Evolutionary conservation across 2,329 filamentous ascomycete genomes (phyloP), one percentile per base, ranked within the genome.

Genomic region (Pyrenochaeta sp.): DNA sequence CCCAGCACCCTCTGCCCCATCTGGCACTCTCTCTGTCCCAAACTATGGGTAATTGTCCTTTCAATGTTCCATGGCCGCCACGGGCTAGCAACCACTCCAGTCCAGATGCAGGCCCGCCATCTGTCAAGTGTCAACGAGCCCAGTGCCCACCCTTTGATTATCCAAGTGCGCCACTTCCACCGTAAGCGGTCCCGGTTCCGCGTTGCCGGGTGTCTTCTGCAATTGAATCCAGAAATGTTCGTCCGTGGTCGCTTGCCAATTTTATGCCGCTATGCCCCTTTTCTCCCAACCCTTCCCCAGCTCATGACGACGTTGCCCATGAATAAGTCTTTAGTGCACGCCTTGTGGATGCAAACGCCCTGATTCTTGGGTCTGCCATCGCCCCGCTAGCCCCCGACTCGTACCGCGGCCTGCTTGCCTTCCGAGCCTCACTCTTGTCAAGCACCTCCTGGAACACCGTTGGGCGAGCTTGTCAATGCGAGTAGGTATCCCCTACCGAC

Each of bases 261-360:
- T 20, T 38, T 28, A 38, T 38, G 35, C 35, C 35, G 24, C 35
- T 29, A 30, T 19, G 24, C 35, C 35, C 35, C 35, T 38, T 30
- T 38, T 30, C 35, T 27, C 31, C 10, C 7, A 8, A 18, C n/a
- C 20, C 27, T n/a, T n/a, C n/a, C n/a, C n/a, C n/a, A n/a, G n/a
- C n/a, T n/a, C n/a, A n/a, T n/a, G n/a, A n/a, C n/a, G n/a, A n/a
- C n/a, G n/a, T n/a, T n/a, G n/a, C n/a, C n/a, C n/a, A n/a, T n/a
- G n/a, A n/a, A n/a, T n/a, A n/a, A n/a, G n/a, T n/a, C n/a, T n/a
- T n/a, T n/a, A n/a, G n/a, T n/a, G n/a, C n/a, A n/a, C n/a, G n/a
- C n/a, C n/a, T n/a, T n/a, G n/a, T 7, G 4, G 27, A 30, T 9
- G 14, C n/a, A n/a, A n/a, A n/a, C 9, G 8, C 26, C 26, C 26